Evolutionary conservation across 2,329 filamentous ascomycete genomes (phyloP).

Genomic region (Mycogone perniciosa): DNA sequence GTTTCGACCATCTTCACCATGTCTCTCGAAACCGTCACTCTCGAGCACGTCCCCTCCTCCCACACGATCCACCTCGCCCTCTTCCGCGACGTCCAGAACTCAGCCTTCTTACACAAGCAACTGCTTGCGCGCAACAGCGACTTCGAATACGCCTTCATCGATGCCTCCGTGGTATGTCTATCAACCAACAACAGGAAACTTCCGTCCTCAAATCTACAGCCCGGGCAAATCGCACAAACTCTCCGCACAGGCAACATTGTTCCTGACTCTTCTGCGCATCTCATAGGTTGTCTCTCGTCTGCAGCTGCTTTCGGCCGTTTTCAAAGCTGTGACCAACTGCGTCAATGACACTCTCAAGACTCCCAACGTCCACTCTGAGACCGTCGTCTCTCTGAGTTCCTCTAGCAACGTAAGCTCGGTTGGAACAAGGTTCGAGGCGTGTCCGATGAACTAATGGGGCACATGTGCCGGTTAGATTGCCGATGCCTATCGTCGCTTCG

Average conservation of each 20-base stretch:
- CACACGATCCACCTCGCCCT: constrained; percentile 67
- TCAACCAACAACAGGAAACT: no score
- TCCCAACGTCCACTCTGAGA: constrained; percentile 82
- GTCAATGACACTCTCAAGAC: constrained; percentile 61
- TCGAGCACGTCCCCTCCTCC: constrained; percentile 68
- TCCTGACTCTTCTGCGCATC: not conserved
- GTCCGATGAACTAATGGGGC: no score
- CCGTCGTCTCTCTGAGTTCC: constrained; percentile 71
- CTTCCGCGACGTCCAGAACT: constrained; percentile 72
- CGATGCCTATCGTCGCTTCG: constrained; percentile 84
- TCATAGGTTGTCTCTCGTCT: constrained; percentile 60
- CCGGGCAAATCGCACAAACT: not conserved
- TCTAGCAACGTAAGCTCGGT: constrained; percentile 64
- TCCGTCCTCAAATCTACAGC: not conserved
- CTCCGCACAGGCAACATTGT: no score
- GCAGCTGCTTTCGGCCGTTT: constrained; percentile 70
- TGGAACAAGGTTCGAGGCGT: not conserved
- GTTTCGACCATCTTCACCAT: constrained; percentile 25
- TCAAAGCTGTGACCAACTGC: constrained; percentile 66
- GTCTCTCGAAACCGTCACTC: constrained; percentile 57
- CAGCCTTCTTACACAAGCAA: constrained; percentile 71
- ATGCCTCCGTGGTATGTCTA: constrained; percentile 65
- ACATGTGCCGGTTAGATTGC: constrained; percentile 58
- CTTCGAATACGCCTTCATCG: constrained; percentile 91
- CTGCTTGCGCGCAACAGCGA: constrained; percentile 75